Evolutionary conservation across 768 basidiomycete genomes (phyloP).

Genomic region (Lentinus tigrinus): DNA sequence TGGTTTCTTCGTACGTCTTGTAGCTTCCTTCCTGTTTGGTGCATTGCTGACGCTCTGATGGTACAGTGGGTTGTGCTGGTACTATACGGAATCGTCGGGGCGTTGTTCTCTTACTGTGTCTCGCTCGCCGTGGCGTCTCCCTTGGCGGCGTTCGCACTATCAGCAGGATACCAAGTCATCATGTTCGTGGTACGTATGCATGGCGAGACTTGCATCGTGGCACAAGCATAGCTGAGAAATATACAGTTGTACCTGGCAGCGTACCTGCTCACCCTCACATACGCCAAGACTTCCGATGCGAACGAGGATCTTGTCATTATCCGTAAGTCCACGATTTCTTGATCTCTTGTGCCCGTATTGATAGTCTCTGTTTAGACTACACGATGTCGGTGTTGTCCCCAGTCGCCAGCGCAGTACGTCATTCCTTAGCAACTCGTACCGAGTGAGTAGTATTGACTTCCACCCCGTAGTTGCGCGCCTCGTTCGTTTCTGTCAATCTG

Average conservation of each 20-base stretch:
- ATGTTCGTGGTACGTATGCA: constrained; percentile 60
- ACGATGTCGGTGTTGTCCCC: constrained; percentile 67
- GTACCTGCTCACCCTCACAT: constrained; percentile 73
- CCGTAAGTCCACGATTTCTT: constrained; percentile 36
- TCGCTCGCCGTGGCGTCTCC: constrained; percentile 63
- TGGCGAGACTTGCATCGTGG: too few species aligned
- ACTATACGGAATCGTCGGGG: constrained; percentile 66
- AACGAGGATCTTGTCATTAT: constrained; percentile 55
- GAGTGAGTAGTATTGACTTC: background rate
- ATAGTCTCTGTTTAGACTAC: constrained; percentile 43
- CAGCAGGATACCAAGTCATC: constrained; percentile 72
- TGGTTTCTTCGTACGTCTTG: constrained; percentile 54
- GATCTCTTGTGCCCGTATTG: background rate
- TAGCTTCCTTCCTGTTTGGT: background rate
- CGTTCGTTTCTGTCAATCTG: constrained; percentile 73
- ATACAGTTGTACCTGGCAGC: constrained; percentile 61
- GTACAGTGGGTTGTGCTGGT: constrained; percentile 69
- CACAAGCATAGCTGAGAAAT: constrained; percentile 3
- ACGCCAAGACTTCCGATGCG: constrained; percentile 60
- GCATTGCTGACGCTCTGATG: background rate
- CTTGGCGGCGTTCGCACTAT: constrained; percentile 69
- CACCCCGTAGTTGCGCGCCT: constrained; percentile 52
- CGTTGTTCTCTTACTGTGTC: constrained; percentile 67
- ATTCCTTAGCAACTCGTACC: background rate
- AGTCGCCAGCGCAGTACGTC: constrained; percentile 63